Base-by-base conservation (phyloP, 1,284 basidiomycete species). In the Rhizopogon parksii region DNA sequence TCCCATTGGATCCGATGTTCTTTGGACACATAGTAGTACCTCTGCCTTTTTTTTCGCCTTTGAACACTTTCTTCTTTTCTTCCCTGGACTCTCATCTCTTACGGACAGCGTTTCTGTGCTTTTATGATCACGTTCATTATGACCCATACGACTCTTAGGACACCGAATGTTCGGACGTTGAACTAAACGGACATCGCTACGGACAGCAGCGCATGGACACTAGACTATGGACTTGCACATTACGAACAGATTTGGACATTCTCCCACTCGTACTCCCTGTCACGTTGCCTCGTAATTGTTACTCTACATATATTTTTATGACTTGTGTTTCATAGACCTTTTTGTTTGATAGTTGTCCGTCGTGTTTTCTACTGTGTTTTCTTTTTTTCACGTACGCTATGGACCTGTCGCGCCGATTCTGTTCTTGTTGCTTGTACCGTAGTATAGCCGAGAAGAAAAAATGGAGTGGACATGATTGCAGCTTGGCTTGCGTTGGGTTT, bases 221-320 rank as follows among this genome's bases (percentile, higher is more conserved):
- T 53, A 60, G 49, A 63, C 34, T 14, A 52, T 34, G 63, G 64
- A 63, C 40, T 46, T 49, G 36, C 15, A 40, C 30, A 46, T 38
- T 60, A 65, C 42, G 36, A 24, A 53, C 51, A 54, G 36, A 32
- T 17, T 2, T 43, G 27, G 27, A 43, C 42, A 43, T 43, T 42
- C 40, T 15, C 21, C 19, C 42, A 42, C 25, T 30, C 25, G n/a
- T 25, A 42, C 17, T 30, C 27, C 40, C 40, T 2, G 2, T 32
- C 42, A 43, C 42, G 42, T 50, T 46, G 14, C 5, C 53, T 49
- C 39, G 53, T 67, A 63, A 63, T 63, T 42, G 47, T 53, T 67
- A 67, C 49, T 55, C 54, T 63, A 63, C 43, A 47, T 56, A 64
- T 59, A 59, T 51, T 54, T 47, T 60, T 67, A 64, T 36, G 47